phyloP scores from a whole-genome alignment of 495 filamentous ascomycete genomes.

The Platismatia glauca region DNA sequence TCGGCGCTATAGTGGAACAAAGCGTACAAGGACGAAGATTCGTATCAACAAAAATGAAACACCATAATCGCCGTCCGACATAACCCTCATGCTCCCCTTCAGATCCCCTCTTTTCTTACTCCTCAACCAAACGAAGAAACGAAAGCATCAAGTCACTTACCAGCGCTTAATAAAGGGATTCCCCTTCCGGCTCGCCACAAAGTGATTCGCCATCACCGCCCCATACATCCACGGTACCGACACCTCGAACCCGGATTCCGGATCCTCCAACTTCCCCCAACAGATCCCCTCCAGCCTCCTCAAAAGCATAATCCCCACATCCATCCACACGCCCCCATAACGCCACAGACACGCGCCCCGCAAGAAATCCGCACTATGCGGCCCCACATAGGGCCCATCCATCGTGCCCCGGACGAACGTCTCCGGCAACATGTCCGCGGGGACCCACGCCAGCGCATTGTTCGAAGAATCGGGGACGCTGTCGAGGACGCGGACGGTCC shows the following conservation, averaged over 20 bases:
- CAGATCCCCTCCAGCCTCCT: background rate
- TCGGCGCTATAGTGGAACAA: background rate
- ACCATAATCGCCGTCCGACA: background rate
- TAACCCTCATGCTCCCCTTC: background rate
- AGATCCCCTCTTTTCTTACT: background rate
- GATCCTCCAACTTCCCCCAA: background rate
- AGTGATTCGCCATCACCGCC: slow-evolving; percentile 17
- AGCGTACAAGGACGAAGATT: background rate
- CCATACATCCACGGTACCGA: slow-evolving; percentile 6
- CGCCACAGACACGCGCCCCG: background rate
- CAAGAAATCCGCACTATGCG: background rate
- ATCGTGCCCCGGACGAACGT: slow-evolving; percentile 1
- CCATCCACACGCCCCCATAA: slow-evolving; percentile 3
- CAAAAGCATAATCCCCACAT: background rate
- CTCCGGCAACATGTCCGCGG: background rate
- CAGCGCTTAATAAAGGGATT: slow-evolving; percentile 7
- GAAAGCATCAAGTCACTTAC: background rate
- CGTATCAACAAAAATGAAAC: background rate
- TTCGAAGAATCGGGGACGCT: background rate
- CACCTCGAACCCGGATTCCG: background rate
- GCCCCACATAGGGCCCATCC: background rate
- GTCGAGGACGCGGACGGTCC: background rate
- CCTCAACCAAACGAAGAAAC: background rate
- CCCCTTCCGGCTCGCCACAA: slow-evolving; percentile 21
- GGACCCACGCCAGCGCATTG: background rate